Conservation (phyloP, 2,329 filamentous ascomycete species). For the Diaporthe amygdali region DNA sequence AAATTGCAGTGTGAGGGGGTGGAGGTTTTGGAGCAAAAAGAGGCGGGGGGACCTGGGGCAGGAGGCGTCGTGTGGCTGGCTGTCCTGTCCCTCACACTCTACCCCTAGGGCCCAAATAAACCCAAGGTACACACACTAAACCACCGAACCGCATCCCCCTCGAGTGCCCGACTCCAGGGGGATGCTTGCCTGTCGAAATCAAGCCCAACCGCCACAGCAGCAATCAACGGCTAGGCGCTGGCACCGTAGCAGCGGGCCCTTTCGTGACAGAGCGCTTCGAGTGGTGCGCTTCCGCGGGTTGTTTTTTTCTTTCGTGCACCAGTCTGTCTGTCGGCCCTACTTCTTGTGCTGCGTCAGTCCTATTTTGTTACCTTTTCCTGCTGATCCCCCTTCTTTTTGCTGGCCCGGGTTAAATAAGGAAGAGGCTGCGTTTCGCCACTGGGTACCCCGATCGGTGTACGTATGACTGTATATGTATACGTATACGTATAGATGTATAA, state of each 20-base stretch:
- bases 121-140: neutral
- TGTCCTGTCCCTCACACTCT: neutral
- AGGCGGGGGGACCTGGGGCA: neutral
- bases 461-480: neutral
- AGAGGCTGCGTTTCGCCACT: neutral
- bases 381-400: neutral
- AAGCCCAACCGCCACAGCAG: neutral
- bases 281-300: neutral
- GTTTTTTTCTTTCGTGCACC: neutral
- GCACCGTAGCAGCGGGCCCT: neutral
- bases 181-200: slow-evolving; percentile 6
- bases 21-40: neutral
- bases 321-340: slow-evolving; percentile 3
- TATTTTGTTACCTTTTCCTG: too few relatives aligned
- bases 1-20: neutral
- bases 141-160: neutral
- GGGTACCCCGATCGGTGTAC: neutral
- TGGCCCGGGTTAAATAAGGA: neutral
- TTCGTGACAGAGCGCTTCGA: neutral
- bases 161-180: neutral
- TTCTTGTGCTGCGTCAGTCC: slow-evolving; percentile 2
- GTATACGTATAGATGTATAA: neutral
- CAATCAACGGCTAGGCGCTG: slow-evolving; percentile 7
- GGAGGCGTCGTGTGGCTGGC: neutral
- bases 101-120: neutral